Conservation (phyloP, 192 early-diverging fungal species). For the Mycoemilia scoparia region DNA sequence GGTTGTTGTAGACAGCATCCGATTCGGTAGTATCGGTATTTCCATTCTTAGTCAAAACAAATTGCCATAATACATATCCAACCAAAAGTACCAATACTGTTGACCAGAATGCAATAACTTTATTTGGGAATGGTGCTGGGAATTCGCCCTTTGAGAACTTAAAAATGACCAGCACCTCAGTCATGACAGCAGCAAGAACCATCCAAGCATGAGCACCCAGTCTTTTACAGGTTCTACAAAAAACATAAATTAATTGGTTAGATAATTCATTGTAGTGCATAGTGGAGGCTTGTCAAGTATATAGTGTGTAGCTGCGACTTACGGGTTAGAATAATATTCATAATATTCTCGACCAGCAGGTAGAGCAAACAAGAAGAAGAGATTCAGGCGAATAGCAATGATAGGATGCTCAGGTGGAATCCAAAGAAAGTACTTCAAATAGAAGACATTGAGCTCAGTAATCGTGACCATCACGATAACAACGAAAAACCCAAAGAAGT, state of each 20-base stretch:
- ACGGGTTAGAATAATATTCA: constrained; percentile 59
- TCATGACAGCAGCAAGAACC: constrained; percentile 64
- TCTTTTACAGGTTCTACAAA: constrained; percentile 75
- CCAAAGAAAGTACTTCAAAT: constrained; percentile 87
- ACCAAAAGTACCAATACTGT: constrained; percentile 36
- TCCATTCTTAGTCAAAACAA: too few relatives aligned
- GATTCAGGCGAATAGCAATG: constrained; percentile 54
- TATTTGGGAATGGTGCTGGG: constrained; percentile 47
- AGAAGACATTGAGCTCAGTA: constrained; percentile 85
- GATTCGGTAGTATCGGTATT: too few relatives aligned
- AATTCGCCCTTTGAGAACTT: constrained; percentile 86
- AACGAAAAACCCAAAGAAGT: constrained; percentile 63
- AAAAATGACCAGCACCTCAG: constrained; percentile 77
- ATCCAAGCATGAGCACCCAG: constrained; percentile 91
- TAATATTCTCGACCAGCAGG: constrained; percentile 80
- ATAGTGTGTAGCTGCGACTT: too few relatives aligned
- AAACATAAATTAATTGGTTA: constrained; percentile 28
- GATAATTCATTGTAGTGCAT: too few relatives aligned
- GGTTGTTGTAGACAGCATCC: too few relatives aligned
- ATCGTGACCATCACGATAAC: constrained; percentile 34
- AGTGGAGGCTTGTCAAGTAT: too few relatives aligned
- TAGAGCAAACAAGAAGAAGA: constrained; percentile 71
- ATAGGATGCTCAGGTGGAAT: constrained; percentile 70
- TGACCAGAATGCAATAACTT: constrained; percentile 59
- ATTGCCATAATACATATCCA: constrained; percentile 61